phyloP scores from a whole-genome alignment of 1,284 basidiomycete species.

The Wolfiporia cocos region DNA sequence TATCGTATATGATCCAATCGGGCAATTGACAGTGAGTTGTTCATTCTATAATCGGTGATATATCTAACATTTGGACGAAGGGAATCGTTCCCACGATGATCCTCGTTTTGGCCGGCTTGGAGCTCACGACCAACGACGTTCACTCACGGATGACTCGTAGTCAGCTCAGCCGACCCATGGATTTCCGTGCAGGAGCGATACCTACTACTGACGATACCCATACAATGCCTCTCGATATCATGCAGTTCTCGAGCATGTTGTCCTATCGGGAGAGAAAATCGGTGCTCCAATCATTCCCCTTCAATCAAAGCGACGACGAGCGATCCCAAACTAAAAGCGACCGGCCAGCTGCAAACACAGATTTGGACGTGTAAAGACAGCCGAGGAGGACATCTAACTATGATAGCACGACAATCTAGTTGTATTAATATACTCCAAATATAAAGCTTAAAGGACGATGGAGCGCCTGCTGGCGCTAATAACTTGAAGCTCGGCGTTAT shows the following conservation, averaged over 20 bases:
- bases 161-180: constrained; percentile 1
- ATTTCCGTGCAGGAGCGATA: constrained; percentile 3
- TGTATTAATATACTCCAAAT: no score
- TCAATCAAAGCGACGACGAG: neutral
- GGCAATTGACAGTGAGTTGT: constrained; percentile 30
- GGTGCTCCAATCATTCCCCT: neutral
- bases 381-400: no score
- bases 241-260: constrained; percentile 3
- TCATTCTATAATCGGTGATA: neutral
- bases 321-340: no score
- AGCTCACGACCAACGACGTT: constrained; percentile 8
- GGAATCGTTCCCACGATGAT: constrained; percentile 11
- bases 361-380: no score
- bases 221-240: constrained; percentile 4
- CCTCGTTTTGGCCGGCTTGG: constrained; percentile 8
- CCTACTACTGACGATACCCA: constrained; percentile 1
- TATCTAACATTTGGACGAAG: constrained; percentile 1
- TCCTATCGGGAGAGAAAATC: constrained; percentile 5
- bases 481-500: no score
- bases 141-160: constrained; percentile 8
- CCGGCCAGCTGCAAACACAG: no score
- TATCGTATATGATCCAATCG: constrained; percentile 35
- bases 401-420: no score
- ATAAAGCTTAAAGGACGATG: no score
- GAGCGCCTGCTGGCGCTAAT: no score